phyloP scores from a whole-genome alignment of 371 early-diverging fungal genomes.

The Mucor lusitanicus region DNA sequence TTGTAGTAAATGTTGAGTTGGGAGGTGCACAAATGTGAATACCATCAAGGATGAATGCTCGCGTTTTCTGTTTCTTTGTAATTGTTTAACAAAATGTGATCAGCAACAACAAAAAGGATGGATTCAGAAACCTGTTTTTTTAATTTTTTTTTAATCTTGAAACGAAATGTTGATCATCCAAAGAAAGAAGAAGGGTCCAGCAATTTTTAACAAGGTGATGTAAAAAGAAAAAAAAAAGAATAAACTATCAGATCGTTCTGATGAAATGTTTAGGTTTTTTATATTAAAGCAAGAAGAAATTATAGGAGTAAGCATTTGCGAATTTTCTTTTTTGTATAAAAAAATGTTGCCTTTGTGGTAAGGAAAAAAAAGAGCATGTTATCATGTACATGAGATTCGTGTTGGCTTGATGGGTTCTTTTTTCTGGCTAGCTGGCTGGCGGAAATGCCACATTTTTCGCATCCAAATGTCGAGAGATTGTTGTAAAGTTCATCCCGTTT shows the following conservation, averaged over 20 bases:
- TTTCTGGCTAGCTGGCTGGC: neutral
- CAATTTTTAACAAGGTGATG: neutral
- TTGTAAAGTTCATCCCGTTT: slow-evolving; percentile 1
- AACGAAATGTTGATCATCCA: neutral
- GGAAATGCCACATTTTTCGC: neutral
- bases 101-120: neutral
- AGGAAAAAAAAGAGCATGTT: neutral
- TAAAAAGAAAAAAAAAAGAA: neutral
- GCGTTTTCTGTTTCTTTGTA: neutral
- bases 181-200: neutral
- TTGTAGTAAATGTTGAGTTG: neutral
- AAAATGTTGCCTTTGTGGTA: neutral
- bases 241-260: neutral
- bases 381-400: neutral
- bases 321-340: neutral
- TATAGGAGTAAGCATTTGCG: slow-evolving; percentile 1
- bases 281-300: neutral
- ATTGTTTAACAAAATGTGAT: neutral
- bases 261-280: neutral
- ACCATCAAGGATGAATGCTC: neutral
- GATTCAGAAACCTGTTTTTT: neutral
- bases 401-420: neutral
- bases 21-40: neutral
- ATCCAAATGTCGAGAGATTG: neutral
- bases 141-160: neutral